Evolutionary conservation across 208 protist species (phyloP), one percentile per base, ranked within the genome.

Genomic region (Crithidia sp.): DNA sequence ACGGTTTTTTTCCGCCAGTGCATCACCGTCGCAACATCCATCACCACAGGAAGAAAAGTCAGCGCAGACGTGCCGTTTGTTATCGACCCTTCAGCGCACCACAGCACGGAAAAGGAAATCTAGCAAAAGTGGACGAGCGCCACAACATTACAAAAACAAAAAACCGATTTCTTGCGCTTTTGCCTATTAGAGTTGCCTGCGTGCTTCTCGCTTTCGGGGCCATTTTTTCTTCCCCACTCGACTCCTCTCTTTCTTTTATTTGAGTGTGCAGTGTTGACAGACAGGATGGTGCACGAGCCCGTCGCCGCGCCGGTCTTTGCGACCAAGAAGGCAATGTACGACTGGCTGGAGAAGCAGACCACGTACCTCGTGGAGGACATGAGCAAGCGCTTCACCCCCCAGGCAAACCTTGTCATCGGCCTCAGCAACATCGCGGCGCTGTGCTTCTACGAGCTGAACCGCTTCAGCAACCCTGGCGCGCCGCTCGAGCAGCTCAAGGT

Each of bases 371-470:
- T 91, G 7, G 82, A 86, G 19, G 67, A 69, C 43, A 74, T 87
- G 67, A 88, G 74, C 61, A 57, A 52, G 59, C 77, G 74, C 43
- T 78, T 95, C 53, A 85, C 83, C 5, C 84, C 88, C 2, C 72
- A 88, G 67, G 79, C 85, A 2, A 92, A 89, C 71, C 70, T 90
- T n/a, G 85, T 83, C 5, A 80, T 93, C 7, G 70, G 59, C n/a
- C 84, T 96, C 28, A 74, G 85, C 56, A 98, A 98, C 69, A 79
- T 93, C 40, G 67, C 91, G 5, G 86, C 92, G 0, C 77, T 96
- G 13, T 88, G 89, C 81, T 98, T 94, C 64, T 90, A 96, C 66
- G 83, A 86, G 57, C 71, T 97, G 9, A 95, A 96, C 53, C 79
- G 73, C 6, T 82, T 79, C 68, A 71, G 76, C 43, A 77, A 87